Evolutionary conservation across 1,139 yeast genomes (phyloP).

Genomic region (Suhomyces guaymorum): DNA sequence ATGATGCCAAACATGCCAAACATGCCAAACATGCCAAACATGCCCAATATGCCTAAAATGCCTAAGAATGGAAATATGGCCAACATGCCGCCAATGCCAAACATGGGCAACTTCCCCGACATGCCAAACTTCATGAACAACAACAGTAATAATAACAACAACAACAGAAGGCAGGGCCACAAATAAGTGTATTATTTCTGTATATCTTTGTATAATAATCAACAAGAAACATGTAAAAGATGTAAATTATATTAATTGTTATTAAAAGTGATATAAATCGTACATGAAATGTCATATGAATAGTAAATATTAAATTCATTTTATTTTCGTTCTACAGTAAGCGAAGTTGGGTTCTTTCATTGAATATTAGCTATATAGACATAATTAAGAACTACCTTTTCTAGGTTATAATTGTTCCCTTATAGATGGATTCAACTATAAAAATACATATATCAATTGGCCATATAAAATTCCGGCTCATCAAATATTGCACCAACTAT

Average conservation of each 20-base stretch:
- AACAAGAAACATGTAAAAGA: too few species aligned
- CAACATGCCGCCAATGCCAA: slow-evolving; percentile 24
- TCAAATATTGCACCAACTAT: too few species aligned
- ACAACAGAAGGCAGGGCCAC: slow-evolving; percentile 1
- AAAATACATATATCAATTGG: too few species aligned
- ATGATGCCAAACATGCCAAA: slow-evolving; percentile 38
- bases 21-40: slow-evolving; percentile 24
- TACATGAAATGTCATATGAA: not conserved
- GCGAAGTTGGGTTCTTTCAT: not conserved
- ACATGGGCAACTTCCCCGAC: slow-evolving; percentile 19
- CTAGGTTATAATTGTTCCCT: slow-evolving; percentile 3
- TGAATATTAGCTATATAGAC: not conserved
- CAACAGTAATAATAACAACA: too few species aligned
- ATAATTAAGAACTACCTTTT: slow-evolving; percentile 1
- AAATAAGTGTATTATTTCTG: too few species aligned
- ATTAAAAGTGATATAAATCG: too few species aligned
- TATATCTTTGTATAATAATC: too few species aligned
- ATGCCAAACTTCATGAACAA: slow-evolving; percentile 21
- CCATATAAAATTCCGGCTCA: too few species aligned
- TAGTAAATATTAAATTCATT: too few species aligned
- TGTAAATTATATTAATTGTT: too few species aligned
- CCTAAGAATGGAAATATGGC: slow-evolving; percentile 31
- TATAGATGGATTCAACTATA: too few species aligned
- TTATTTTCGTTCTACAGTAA: too few species aligned
- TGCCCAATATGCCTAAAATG: slow-evolving; percentile 28